These are phyloP conservation scores for Blepharisma japonicum DNA, from an alignment of 73 alveolate genomes.

Conservation along the genomic window DNA sequence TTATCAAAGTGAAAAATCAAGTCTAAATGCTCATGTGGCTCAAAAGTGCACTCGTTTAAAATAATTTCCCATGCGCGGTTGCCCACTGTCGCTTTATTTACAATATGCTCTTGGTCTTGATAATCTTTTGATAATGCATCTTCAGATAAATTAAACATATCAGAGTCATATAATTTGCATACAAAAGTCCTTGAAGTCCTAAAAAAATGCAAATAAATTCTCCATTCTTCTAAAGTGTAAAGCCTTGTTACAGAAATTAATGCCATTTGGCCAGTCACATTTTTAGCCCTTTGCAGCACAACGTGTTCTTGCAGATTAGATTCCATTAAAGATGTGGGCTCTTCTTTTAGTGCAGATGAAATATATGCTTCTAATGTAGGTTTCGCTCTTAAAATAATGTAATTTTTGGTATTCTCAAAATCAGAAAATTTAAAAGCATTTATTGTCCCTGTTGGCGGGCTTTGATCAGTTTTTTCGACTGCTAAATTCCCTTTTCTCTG, in stretches of 20 bases:
- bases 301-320: background rate
- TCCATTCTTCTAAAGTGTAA: slow-evolving; percentile 10
- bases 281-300: slow-evolving; percentile 3
- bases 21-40: background rate
- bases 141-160: background rate
- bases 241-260: slow-evolving; percentile 3
- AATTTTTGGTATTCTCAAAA: background rate
- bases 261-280: background rate
- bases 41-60: slow-evolving; percentile 21
- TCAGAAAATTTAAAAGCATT: slow-evolving; percentile 6
- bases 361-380: background rate
- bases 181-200: background rate
- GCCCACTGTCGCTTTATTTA: background rate
- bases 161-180: slow-evolving; percentile 19
- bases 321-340: background rate
- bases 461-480: too few species aligned
- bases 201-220: slow-evolving; percentile 13
- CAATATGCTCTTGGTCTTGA: background rate
- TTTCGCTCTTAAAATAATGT: background rate
- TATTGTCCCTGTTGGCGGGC: background rate
- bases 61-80: background rate
- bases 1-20: background rate
- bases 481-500: background rate
- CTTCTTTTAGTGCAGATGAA: background rate
- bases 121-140: background rate